A percentile compares a stretch with the other conserved stretches of the same genome.
Conservation (phyloP, 176 grass and related monocot species). For the Avena atlantica region DNA sequence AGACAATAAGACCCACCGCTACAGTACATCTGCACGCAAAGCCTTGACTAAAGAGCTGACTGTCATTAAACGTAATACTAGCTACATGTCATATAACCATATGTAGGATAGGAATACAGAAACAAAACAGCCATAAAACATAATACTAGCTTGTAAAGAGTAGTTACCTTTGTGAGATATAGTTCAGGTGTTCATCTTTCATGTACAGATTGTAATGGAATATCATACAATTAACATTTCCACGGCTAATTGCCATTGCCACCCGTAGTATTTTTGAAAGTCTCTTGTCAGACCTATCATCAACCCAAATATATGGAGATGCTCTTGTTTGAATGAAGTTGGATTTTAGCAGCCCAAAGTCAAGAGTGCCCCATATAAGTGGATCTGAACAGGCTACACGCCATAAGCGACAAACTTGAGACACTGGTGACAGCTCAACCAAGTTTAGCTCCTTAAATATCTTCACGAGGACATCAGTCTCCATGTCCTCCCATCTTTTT, state of each 20-base stretch:
- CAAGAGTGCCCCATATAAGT: slow-evolving; percentile 90
- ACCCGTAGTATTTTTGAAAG: slow-evolving; percentile 78
- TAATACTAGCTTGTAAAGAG: slow-evolving; percentile 2
- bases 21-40: not conserved
- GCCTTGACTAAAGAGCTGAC: not conserved
- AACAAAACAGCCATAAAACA: slow-evolving; percentile 3
- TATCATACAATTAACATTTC: slow-evolving; percentile 82
- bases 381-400: slow-evolving; percentile 86
- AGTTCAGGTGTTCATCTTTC: slow-evolving; percentile 95
- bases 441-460: slow-evolving; percentile 96
- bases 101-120: slow-evolving; percentile 3
- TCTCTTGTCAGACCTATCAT: slow-evolving; percentile 83
- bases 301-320: slow-evolving; percentile 89
- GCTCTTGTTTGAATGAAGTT: slow-evolving; percentile 94
- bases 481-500: slow-evolving; percentile 99
- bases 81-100: not conserved
- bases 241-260: slow-evolving; percentile 73
- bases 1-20: not conserved
- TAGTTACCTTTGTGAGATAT: slow-evolving; percentile 90
- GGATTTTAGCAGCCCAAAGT: slow-evolving; percentile 79
- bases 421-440: slow-evolving; percentile 84
- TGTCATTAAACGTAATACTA: no score
- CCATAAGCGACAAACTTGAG: slow-evolving; percentile 84
- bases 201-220: slow-evolving; percentile 97
- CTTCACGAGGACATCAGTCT: slow-evolving; percentile 96